Conservation (phyloP, 441 rosid species). For the Oxalis stricta region DNA sequence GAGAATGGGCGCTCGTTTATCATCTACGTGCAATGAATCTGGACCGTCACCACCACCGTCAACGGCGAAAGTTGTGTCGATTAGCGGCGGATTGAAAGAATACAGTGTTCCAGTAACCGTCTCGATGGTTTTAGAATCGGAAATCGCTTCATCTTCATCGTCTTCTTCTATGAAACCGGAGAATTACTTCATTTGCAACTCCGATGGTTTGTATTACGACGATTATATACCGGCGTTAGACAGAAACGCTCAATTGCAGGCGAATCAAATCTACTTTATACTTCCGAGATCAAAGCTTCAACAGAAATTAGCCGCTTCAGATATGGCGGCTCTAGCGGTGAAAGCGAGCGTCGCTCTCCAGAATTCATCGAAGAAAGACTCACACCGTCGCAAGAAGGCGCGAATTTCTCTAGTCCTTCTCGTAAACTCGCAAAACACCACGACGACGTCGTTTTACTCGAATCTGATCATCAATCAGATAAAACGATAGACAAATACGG, state of each 20-base stretch:
- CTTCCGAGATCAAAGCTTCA: slow-evolving; percentile 42
- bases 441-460: too few species aligned
- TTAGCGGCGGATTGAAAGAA: slow-evolving; percentile 39
- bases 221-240: slow-evolving; percentile 39
- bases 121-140: slow-evolving; percentile 33
- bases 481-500: too few species aligned
- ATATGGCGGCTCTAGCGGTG: slow-evolving; percentile 71
- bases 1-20: slow-evolving; percentile 42
- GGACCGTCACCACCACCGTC: slow-evolving; percentile 14
- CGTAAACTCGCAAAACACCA: neutral
- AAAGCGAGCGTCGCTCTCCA: slow-evolving; percentile 53
- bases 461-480: too few species aligned
- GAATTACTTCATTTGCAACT: slow-evolving; percentile 33
- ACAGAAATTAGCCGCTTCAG: slow-evolving; percentile 34
- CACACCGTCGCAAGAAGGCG: slow-evolving; percentile 19
- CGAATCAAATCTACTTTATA: slow-evolving; percentile 48
- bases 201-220: slow-evolving; percentile 46
- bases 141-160: slow-evolving; percentile 15
- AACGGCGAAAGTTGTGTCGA: slow-evolving; percentile 44
- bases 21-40: slow-evolving; percentile 7
- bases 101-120: slow-evolving; percentile 38
- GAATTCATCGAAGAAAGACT: slow-evolving; percentile 13
- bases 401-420: slow-evolving; percentile 35
- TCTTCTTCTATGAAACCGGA: slow-evolving; percentile 13
- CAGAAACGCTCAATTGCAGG: slow-evolving; percentile 22